Evolutionary conservation across 2,329 filamentous ascomycete species (phyloP).

Genomic region (Orbilia brochopaga): DNA sequence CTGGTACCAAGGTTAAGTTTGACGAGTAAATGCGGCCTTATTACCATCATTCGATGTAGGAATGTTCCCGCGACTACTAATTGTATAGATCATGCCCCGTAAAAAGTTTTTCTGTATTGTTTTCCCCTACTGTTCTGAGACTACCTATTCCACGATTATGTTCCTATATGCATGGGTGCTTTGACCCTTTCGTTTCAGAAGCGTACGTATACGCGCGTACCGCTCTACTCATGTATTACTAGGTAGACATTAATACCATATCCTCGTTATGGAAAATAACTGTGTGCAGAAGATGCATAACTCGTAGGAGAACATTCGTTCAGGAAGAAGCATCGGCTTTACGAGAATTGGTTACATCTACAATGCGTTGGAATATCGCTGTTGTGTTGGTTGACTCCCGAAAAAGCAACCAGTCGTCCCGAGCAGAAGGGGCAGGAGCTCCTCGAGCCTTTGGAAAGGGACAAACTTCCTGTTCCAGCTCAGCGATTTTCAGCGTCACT

Average conservation of each 20-base stretch:
- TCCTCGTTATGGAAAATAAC: no score
- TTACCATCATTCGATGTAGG: constrained; percentile 8
- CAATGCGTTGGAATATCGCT: no score
- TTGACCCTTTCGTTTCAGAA: constrained; percentile 12
- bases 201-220: constrained; percentile 2
- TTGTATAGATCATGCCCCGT: constrained; percentile 2
- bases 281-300: no score
- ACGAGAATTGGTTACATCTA: no score
- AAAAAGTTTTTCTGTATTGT: constrained; percentile 34
- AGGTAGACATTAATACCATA: constrained; percentile 37
- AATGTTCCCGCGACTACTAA: constrained; percentile 8
- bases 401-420: not conserved
- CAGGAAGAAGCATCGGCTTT: no score
- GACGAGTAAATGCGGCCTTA: constrained; percentile 55
- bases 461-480: constrained; percentile 2
- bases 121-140: not conserved
- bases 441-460: not conserved
- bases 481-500: not conserved
- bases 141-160: not conserved
- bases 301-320: no score
- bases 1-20: constrained; percentile 60
- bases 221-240: constrained; percentile 42
- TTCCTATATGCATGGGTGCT: constrained; percentile 2
- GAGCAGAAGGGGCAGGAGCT: not conserved
- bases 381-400: not conserved